These are phyloP conservation scores for Beauveria medogensis DNA, from an alignment of 2,329 filamentous ascomycete species.

Conservation along the genomic window DNA sequence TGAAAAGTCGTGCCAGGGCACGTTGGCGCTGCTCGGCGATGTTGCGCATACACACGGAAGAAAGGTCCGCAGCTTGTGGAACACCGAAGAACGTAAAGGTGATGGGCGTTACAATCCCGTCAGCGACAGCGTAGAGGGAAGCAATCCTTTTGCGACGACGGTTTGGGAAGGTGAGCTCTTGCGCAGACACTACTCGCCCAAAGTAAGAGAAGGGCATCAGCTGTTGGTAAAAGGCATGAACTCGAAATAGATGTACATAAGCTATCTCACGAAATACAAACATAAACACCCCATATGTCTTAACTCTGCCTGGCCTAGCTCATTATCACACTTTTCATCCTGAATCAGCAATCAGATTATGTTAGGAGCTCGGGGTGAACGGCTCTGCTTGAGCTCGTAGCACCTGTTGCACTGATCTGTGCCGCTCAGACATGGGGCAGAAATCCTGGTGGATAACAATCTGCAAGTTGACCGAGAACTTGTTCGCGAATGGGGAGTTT, in stretches of 20 bases:
- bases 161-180: constrained; percentile 92
- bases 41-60: constrained; percentile 73
- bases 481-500: neutral
- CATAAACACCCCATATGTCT: neutral
- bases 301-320: neutral
- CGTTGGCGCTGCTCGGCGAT: constrained; percentile 68
- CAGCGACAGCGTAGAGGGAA: constrained; percentile 67
- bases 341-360: neutral
- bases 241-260: constrained; percentile 19
- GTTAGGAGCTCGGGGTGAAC: neutral
- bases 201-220: constrained; percentile 68
- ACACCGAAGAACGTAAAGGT: constrained; percentile 86
- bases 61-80: constrained; percentile 81
- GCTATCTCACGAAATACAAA: neutral
- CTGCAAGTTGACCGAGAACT: neutral
- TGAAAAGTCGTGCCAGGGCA: constrained; percentile 77
- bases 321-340: neutral
- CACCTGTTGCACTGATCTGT: neutral
- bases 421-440: neutral
- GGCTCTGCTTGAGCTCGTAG: neutral
- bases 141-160: constrained; percentile 83
- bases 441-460: neutral
- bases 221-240: constrained; percentile 58
- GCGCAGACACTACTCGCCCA: constrained; percentile 76
- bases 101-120: constrained; percentile 78